These are phyloP conservation scores for Aspergillus mulundensis DNA, from an alignment of 495 filamentous ascomycete species.

Conservation along the genomic window DNA sequence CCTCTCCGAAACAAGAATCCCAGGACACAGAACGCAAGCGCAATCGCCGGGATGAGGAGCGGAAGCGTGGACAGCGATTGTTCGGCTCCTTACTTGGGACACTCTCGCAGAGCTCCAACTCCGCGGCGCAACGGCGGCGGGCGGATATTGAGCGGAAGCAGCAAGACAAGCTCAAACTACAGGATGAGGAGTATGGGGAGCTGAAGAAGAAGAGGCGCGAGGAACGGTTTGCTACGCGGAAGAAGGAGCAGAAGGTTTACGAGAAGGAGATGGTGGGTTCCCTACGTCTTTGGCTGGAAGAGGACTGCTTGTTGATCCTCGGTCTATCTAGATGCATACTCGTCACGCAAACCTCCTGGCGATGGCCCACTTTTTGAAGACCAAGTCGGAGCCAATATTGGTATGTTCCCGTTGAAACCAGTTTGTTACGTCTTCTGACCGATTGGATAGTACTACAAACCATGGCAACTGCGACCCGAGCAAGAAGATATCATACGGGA, in stretches of 20 bases:
- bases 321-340: slow-evolving; percentile 63
- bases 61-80: slow-evolving; percentile 79
- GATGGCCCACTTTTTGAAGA: slow-evolving; percentile 71
- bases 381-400: slow-evolving; percentile 68
- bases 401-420: slow-evolving; percentile 47
- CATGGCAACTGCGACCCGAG: slow-evolving; percentile 67
- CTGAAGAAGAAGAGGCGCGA: slow-evolving; percentile 60
- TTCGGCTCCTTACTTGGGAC: slow-evolving; percentile 88
- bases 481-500: slow-evolving; percentile 59
- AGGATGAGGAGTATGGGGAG: slow-evolving; percentile 68
- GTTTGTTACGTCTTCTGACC: slow-evolving; percentile 12
- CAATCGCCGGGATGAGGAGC: slow-evolving; percentile 62
- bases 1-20: slow-evolving; percentile 16
- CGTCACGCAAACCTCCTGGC: slow-evolving; percentile 69
- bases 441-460: slow-evolving; percentile 71
- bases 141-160: slow-evolving; percentile 88
- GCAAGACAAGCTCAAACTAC: slow-evolving; percentile 73
- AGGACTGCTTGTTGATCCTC: background rate
- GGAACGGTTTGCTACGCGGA: slow-evolving; percentile 54
- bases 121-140: slow-evolving; percentile 68
- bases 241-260: slow-evolving; percentile 68
- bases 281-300: background rate
- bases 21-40: slow-evolving; percentile 39
- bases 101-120: slow-evolving; percentile 70
- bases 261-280: slow-evolving; percentile 72